A percentile compares a stretch with the other conserved stretches of the same genome.
Evolutionary conservation across 306 rosid species (phyloP).

Genomic region (Malus sylvestris): DNA sequence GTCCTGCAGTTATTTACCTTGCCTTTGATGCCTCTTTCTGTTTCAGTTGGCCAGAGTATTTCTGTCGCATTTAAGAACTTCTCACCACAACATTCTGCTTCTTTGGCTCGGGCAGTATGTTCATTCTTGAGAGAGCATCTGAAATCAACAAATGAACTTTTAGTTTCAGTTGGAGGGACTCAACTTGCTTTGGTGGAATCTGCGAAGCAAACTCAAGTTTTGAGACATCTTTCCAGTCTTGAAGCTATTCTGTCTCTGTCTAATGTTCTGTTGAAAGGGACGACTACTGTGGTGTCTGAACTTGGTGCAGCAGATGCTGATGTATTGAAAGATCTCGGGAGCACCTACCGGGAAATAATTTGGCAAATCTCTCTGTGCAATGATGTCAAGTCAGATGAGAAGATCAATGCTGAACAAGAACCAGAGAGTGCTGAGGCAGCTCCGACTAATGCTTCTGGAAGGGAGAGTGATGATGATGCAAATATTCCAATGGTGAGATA

Average conservation of each 20-base stretch:
- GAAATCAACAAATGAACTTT: slow-evolving; percentile 77
- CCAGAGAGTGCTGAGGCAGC: slow-evolving; percentile 63
- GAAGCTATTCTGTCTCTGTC: slow-evolving; percentile 75
- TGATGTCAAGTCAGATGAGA: slow-evolving; percentile 74
- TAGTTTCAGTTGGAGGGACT: slow-evolving; percentile 67
- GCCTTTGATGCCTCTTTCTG: slow-evolving; percentile 79
- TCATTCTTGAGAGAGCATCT: slow-evolving; percentile 74
- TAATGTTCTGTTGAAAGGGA: slow-evolving; percentile 81
- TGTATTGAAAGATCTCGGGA: slow-evolving; percentile 83
- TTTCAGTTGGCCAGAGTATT: slow-evolving; percentile 78
- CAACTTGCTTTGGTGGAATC: slow-evolving; percentile 75
- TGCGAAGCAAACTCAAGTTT: slow-evolving; percentile 51
- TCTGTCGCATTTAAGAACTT: slow-evolving; percentile 89
- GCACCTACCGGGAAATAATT: slow-evolving; percentile 71
- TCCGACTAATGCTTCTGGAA: slow-evolving; percentile 55
- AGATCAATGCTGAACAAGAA: slow-evolving; percentile 63
- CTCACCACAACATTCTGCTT: slow-evolving; percentile 85
- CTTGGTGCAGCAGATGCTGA: slow-evolving; percentile 82
- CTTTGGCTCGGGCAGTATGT: slow-evolving; percentile 87
- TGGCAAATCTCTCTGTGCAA: slow-evolving; percentile 88
- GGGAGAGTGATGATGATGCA: slow-evolving; percentile 94
- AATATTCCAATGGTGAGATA: slow-evolving; percentile 71
- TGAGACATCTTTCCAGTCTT: slow-evolving; percentile 78
- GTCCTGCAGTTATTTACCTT: slow-evolving; percentile 73
- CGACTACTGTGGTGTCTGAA: slow-evolving; percentile 75